These are phyloP conservation scores for Claviceps paspali DNA, from an alignment of 2,329 filamentous ascomycete genomes.

Conservation along the genomic window DNA sequence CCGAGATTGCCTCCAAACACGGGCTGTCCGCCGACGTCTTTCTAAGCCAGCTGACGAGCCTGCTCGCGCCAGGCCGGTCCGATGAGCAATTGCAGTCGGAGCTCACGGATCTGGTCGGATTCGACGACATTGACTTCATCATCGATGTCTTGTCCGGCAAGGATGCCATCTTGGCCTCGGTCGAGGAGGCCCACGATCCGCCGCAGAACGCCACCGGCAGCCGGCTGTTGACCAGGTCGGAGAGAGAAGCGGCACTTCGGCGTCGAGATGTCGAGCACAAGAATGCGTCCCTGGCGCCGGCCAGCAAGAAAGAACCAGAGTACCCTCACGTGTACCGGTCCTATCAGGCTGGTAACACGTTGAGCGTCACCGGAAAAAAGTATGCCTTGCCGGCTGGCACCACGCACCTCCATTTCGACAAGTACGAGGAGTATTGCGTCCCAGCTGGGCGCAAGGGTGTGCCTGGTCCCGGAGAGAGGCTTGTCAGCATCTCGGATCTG, in stretches of 20 bases:
- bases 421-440: conserved; percentile 80
- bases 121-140: conserved; percentile 84
- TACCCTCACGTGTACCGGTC: conserved; percentile 91
- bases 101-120: conserved; percentile 80
- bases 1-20: conserved; percentile 47
- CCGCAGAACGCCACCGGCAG: conserved; percentile 19
- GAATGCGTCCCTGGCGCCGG: conserved; percentile 51
- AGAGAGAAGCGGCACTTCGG: conserved; percentile 66
- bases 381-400: conserved; percentile 71
- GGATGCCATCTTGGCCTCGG: conserved; percentile 43
- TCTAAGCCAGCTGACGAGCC: conserved; percentile 59
- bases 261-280: conserved; percentile 75
- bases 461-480: conserved; percentile 54
- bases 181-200: conserved; percentile 19
- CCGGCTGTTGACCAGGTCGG: conserved; percentile 55
- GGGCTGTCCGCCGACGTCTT: conserved; percentile 57
- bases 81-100: conserved; percentile 86
- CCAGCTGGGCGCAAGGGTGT: conserved; percentile 69
- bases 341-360: conserved; percentile 70
- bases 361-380: conserved; percentile 65
- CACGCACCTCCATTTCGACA: conserved; percentile 51
- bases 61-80: conserved; percentile 49
- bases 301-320: conserved; percentile 54
- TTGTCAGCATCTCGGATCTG: conserved; percentile 66
- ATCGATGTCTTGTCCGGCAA: conserved; percentile 77